A percentile compares a stretch with the other conserved stretches of the same genome.
These are phyloP conservation scores for Theileria luwenshuni DNA, from an alignment of 169 alveolate genomes.

Conservation along the genomic window DNA sequence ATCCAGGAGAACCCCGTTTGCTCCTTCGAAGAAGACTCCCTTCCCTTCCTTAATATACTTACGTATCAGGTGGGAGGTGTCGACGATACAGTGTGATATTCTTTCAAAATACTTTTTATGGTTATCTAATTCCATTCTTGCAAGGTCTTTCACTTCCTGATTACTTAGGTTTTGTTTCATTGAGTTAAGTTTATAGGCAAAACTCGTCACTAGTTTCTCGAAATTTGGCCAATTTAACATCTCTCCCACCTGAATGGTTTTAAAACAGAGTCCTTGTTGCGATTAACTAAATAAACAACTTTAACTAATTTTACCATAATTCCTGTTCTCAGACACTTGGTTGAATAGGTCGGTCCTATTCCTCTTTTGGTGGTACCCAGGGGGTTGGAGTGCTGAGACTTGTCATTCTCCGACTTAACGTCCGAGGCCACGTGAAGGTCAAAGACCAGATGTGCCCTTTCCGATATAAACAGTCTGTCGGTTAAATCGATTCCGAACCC, in stretches of 20 bases:
- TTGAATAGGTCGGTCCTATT: slow-evolving; percentile 93
- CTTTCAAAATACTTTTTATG: slow-evolving; percentile 74
- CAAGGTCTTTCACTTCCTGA: slow-evolving; percentile 70
- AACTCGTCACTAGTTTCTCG: slow-evolving; percentile 17
- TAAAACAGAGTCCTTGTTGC: slow-evolving; percentile 33
- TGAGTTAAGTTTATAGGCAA: not conserved
- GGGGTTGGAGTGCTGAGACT: slow-evolving; percentile 40
- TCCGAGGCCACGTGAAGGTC: slow-evolving; percentile 80
- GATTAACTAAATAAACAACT: slow-evolving; percentile 68
- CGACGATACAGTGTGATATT: slow-evolving; percentile 81
- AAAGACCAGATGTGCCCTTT: slow-evolving; percentile 89
- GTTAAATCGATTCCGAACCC: slow-evolving; percentile 56
- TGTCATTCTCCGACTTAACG: slow-evolving; percentile 69
- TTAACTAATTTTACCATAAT: slow-evolving; percentile 81
- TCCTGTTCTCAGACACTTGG: slow-evolving; percentile 89
- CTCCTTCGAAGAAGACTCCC: slow-evolving; percentile 69
- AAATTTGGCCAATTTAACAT: slow-evolving; percentile 54
- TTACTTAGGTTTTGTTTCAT: slow-evolving; percentile 15
- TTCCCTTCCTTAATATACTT: slow-evolving; percentile 74
- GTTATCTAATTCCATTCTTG: slow-evolving; percentile 76
- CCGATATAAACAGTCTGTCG: slow-evolving; percentile 83
- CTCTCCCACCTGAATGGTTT: slow-evolving; percentile 34
- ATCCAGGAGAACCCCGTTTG: slow-evolving; percentile 79
- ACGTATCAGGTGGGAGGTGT: slow-evolving; percentile 74
- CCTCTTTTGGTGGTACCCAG: slow-evolving; percentile 95